Evolutionary conservation across 805 yeast genomes (phyloP).

Genomic region (Kuraishia borneana): DNA sequence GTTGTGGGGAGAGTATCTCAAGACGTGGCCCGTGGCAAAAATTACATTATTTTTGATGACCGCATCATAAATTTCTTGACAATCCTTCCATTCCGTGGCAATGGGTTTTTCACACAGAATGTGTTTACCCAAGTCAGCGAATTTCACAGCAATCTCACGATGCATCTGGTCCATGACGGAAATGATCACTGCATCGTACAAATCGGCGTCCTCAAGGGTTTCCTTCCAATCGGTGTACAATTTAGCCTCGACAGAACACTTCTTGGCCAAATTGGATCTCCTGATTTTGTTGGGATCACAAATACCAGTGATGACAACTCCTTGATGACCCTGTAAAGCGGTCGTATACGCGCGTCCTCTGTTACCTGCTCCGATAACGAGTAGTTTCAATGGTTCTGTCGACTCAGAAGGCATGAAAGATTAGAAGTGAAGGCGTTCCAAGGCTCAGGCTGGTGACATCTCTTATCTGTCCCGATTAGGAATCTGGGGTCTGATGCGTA

Average conservation of each 20-base stretch:
- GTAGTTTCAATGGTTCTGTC: background rate
- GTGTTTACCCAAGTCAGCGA: slow-evolving; percentile 11
- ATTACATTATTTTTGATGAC: slow-evolving; percentile 10
- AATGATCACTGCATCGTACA: slow-evolving; percentile 11
- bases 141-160: slow-evolving; percentile 12
- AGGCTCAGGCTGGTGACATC: too few species aligned
- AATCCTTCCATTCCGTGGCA: slow-evolving; percentile 12
- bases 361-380: slow-evolving; percentile 1
- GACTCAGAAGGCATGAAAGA: too few species aligned
- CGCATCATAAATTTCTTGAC: slow-evolving; percentile 9
- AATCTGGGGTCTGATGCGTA: too few species aligned
- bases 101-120: slow-evolving; percentile 14
- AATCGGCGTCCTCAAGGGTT: slow-evolving; percentile 7
- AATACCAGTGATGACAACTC: background rate
- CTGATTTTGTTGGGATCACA: slow-evolving; percentile 1
- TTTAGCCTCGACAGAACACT: background rate
- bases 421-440: too few species aligned
- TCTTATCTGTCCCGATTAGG: too few species aligned
- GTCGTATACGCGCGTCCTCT: background rate
- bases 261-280: background rate
- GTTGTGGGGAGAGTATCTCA: slow-evolving; percentile 14
- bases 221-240: slow-evolving; percentile 8
- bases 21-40: slow-evolving; percentile 14
- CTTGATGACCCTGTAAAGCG: background rate
- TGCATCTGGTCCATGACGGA: slow-evolving; percentile 13